Conservation (phyloP, 345 rosid species). For the Psidium guajava region DNA sequence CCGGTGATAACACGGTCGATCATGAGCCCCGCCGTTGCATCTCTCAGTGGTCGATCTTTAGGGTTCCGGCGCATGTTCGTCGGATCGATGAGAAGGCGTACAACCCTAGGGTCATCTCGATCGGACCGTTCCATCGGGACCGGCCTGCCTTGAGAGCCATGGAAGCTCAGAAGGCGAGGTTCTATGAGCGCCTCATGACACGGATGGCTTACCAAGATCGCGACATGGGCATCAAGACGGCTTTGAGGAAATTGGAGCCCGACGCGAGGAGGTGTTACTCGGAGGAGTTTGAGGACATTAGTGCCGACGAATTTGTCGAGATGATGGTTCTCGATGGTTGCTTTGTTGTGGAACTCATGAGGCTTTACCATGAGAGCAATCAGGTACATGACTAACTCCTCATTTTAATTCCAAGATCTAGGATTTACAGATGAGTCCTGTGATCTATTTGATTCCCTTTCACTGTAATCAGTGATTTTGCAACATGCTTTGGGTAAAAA, state of each 20-base stretch:
- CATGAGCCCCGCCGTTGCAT: neutral
- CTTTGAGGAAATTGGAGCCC: neutral
- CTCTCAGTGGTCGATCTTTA: neutral
- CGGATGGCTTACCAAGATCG: neutral
- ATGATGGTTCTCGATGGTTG: conserved; percentile 5
- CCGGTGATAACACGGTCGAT: neutral
- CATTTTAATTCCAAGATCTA: neutral
- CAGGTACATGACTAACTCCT: neutral
- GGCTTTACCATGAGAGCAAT: neutral
- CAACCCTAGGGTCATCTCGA: neutral
- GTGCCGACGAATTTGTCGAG: neutral
- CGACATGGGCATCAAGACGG: neutral
- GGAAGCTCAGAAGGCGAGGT: conserved; percentile 3
- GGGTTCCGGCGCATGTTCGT: neutral
- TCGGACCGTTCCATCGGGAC: neutral
- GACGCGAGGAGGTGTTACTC: neutral
- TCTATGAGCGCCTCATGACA: neutral
- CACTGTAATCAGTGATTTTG: neutral
- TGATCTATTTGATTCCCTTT: neutral
- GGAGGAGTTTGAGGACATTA: neutral
- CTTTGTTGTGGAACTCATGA: conserved; percentile 5
- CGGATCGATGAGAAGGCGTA: neutral
- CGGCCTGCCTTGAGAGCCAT: neutral
- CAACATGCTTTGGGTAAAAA: neutral
- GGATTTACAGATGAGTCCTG: neutral